Base-by-base conservation (phyloP, 371 early-diverging fungal genomes). In the Mucor saturninus region DNA sequence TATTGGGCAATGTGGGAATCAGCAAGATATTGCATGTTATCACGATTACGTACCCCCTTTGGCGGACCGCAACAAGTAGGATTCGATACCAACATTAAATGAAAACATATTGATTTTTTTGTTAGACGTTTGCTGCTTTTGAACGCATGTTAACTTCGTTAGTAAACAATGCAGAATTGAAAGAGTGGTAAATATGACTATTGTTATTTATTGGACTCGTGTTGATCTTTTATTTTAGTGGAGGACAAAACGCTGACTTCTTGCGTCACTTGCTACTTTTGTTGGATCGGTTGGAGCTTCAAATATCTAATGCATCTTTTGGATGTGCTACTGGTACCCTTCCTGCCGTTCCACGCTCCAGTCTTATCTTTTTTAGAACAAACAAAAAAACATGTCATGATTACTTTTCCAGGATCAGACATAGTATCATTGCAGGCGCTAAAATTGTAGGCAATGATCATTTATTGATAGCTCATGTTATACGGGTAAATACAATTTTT, bases 1-100 rank as follows among this genome's bases (percentile, higher is more conserved):
- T 91, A 83, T 58, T 94, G 94, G 94, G 85, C 83, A 0, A 69
- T 88, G 39, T 93, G 93, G 93, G 93, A 94, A 68, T 74, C 82
- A 3, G 84, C 91, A 8, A 83, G 93, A 35, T 92, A 87, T 62
- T 91, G 90, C 58, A 82, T 92, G 31, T 55, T 90, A 9, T 83
- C 91, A 10, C 73, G 91, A 49, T 68, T 93, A 56, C 77, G 90
- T 11, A 93, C 92, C 4, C 90, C 92, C 0, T 87, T 89, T 68
- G 93, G 94, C 14, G 83, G 85, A 2, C 91, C 93, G 2, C 84
- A 85, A 43, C 91, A 91, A 73, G 81, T 83, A 74, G 48, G 30
- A 26, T n/a, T 8, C 6, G 38, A 29, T 13, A 10, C n/a, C 42
- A 11, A 46, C 21, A 10, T 42, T 42, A 13, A 11, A 42, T 15